Conservation (phyloP, 1,284 basidiomycete genomes). For the Austroboletus olivaceoglutinosus region DNA sequence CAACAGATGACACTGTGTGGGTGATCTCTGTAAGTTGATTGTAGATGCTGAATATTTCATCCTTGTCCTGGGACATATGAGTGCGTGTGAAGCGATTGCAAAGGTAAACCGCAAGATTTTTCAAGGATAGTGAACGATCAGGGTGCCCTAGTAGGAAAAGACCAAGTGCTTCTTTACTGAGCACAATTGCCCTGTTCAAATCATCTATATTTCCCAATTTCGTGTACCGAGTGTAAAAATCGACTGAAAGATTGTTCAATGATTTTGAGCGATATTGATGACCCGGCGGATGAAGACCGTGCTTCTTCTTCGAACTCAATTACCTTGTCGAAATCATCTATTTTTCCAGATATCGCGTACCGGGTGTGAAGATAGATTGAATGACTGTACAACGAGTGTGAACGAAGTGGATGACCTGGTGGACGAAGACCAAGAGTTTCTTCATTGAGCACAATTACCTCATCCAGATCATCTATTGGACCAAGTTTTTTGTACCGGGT, state of each 20-base stretch:
- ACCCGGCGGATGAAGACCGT: background rate
- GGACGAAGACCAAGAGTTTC: background rate
- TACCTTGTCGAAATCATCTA: background rate
- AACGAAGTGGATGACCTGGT: background rate
- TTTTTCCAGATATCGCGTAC: background rate
- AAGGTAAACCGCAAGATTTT: background rate
- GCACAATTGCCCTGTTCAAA: too few relatives aligned
- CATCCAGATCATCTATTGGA: too few relatives aligned
- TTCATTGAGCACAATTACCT: background rate
- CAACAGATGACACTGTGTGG: background rate
- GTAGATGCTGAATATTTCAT: too few relatives aligned
- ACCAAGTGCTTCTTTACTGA: too few relatives aligned
- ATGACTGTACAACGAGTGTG: background rate
- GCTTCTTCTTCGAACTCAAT: background rate
- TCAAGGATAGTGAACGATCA: background rate
- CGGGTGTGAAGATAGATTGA: background rate
- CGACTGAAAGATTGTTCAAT: too few relatives aligned
- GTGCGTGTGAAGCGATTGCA: background rate
- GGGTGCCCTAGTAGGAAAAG: too few relatives aligned
- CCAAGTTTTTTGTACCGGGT: background rate
- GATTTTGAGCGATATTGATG: background rate
- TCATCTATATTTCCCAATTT: too few relatives aligned
- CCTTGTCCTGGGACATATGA: background rate
- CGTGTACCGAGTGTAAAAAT: too few relatives aligned
- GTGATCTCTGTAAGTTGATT: too few relatives aligned